Conservation (phyloP, 2,329 filamentous ascomycete genomes). For the Lachnellula arida region DNA sequence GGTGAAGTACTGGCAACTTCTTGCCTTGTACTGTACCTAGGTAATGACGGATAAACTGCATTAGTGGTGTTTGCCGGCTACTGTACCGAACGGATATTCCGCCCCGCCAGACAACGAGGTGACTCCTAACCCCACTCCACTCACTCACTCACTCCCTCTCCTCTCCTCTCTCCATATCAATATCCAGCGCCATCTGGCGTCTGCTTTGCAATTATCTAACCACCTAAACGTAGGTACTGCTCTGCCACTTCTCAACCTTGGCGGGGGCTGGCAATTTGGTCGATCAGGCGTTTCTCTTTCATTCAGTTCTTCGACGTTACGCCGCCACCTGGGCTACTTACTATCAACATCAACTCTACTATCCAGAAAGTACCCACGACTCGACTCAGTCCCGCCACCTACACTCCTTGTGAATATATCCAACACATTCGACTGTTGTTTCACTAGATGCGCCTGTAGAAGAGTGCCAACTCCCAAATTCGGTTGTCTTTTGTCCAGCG, state of each 20-base stretch:
- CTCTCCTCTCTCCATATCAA: too few species aligned
- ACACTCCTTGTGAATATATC: too few species aligned
- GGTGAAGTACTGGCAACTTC: too few species aligned
- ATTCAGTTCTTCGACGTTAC: background rate
- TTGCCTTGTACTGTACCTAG: too few species aligned
- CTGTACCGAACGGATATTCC: background rate
- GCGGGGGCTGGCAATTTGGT: background rate
- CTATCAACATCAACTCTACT: slow-evolving; percentile 1
- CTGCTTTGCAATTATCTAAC: background rate
- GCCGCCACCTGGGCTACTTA: background rate
- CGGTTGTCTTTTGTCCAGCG: too few species aligned
- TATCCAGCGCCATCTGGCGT: slow-evolving; percentile 4
- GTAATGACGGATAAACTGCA: background rate
- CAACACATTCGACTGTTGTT: too few species aligned
- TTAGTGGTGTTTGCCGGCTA: background rate
- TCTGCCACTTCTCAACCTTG: background rate
- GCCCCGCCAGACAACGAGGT: slow-evolving; percentile 2
- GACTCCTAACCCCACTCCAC: background rate
- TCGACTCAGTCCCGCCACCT: too few species aligned
- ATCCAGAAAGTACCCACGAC: too few species aligned
- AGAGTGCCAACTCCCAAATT: too few species aligned
- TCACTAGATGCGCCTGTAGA: too few species aligned
- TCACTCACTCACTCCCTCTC: background rate
- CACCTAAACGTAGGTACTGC: background rate
- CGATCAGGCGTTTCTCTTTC: background rate